These are phyloP conservation scores for Aureobasidium sp. DNA, from an alignment of 2,329 filamentous ascomycete species.

Conservation along the genomic window DNA sequence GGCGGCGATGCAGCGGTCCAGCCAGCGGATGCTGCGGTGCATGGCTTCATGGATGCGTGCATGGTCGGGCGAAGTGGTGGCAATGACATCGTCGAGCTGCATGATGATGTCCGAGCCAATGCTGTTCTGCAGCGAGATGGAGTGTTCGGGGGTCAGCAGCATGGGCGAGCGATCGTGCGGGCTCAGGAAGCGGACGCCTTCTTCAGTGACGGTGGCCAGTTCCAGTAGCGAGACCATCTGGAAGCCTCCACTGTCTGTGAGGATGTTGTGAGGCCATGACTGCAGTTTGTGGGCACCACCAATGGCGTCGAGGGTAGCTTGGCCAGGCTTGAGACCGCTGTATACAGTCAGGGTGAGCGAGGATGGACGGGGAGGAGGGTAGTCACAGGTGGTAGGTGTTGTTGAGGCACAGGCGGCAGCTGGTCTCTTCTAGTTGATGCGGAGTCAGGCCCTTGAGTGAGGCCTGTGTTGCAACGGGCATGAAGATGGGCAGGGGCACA, in stretches of 20 bases:
- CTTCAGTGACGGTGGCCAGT: constrained; percentile 87
- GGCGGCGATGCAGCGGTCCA: constrained; percentile 87
- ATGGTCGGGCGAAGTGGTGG: constrained; percentile 85
- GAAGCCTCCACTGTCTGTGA: constrained; percentile 69
- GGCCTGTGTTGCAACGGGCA: constrained; percentile 96
- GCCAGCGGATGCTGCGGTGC: constrained; percentile 88
- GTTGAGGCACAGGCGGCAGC: constrained; percentile 87
- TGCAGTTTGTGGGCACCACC: constrained; percentile 93
- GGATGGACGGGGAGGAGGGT: neutral
- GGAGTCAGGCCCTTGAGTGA: constrained; percentile 92
- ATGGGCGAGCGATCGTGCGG: constrained; percentile 93
- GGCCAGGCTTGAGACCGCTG: constrained; percentile 81
- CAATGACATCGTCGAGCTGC: constrained; percentile 97
- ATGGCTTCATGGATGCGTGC: constrained; percentile 89
- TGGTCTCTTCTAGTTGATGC: constrained; percentile 80
- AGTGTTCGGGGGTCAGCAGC: constrained; percentile 96
- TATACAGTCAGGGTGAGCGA: neutral
- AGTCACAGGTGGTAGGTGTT: constrained; percentile 84
- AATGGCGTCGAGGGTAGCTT: constrained; percentile 76
- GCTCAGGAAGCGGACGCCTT: constrained; percentile 91
- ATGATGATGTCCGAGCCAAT: constrained; percentile 99
- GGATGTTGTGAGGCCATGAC: constrained; percentile 89
- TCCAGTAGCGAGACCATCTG: constrained; percentile 98
- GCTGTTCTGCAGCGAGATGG: constrained; percentile 89
- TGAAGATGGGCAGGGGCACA: constrained; percentile 88